Base-by-base conservation (phyloP, 1,139 yeast genomes). In the Yamadazyma triangularis region DNA sequence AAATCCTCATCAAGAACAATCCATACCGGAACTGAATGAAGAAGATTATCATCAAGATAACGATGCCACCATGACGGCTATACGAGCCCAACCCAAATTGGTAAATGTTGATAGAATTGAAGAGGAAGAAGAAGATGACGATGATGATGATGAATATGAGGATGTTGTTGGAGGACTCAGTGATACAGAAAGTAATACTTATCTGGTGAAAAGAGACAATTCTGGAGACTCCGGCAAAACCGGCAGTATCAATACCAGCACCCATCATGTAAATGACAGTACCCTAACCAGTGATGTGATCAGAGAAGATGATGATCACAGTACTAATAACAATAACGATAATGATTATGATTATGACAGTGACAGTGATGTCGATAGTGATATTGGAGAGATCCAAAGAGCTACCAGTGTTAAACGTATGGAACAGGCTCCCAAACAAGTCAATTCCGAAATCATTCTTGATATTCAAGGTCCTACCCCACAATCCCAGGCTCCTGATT, bases 1-100 rank as follows among this genome's bases (percentile, higher is more conserved):
- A n/a, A 15, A 29, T 15, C 21, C 24, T 7, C 20, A 18, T 7
- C n/a, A 20, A 14, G 13, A 26, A 12, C 19, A 13, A n/a, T n/a
- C n/a, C n/a, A n/a, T n/a, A n/a, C n/a, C n/a, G n/a, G n/a, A n/a
- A n/a, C n/a, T n/a, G n/a, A 6, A 18, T 7, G 20, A 9, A 18
- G 8, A 18, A 18, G 9, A 7, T 7, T 7, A 18, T 18, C 6
- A 18, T 6, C 27, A 25, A 19, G 24, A 27, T 4, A 21, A 21
- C 12, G 24, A 29, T 23, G 45, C 44, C 11, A 75, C 80, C 27
- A 77, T 76, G 50, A 79, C 85, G 0, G 89, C 89, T 4, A 77
- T 81, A 33, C 72, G 77, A 43, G 89, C 82, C 2, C 81, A 72
- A 44, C 88, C 91, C 1, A 63, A 72, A 39, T 60, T 82, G 40